These are phyloP conservation scores for Tranzscheliella williamsii DNA, from an alignment of 1,284 basidiomycete species.

Conservation along the genomic window DNA sequence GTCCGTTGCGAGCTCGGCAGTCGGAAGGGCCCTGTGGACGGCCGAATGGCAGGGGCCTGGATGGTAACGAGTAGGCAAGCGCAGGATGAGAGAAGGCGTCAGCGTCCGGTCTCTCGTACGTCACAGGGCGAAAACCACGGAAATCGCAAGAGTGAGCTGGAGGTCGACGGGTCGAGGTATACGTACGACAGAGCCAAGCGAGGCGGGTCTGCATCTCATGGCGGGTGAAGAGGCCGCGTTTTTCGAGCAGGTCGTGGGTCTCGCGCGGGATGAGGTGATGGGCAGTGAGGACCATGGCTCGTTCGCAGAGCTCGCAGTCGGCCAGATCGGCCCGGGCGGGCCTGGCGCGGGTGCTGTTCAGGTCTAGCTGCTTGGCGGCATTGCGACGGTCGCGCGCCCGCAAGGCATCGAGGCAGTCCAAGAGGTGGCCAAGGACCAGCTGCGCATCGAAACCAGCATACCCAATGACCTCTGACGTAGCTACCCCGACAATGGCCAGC, in stretches of 20 bases:
- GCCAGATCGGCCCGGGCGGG: neutral
- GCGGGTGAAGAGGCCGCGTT: slow-evolving; percentile 2
- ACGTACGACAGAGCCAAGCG: slow-evolving; percentile 3
- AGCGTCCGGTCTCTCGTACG: too few relatives aligned
- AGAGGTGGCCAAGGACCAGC: neutral
- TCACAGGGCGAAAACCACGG: neutral
- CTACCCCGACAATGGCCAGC: neutral
- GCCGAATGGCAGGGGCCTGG: slow-evolving; percentile 5
- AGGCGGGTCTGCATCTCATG: slow-evolving; percentile 8
- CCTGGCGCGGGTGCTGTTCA: too few relatives aligned
- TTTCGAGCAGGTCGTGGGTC: slow-evolving; percentile 6
- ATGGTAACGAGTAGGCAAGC: neutral
- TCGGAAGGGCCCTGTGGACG: slow-evolving; percentile 2
- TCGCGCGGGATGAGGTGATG: slow-evolving; percentile 9
- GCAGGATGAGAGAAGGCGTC: too few relatives aligned
- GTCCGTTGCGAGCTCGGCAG: neutral
- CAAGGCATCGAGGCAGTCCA: neutral
- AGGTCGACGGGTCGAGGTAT: neutral
- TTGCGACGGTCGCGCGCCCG: neutral
- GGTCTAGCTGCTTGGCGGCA: too few relatives aligned
- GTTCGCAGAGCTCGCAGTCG: slow-evolving; percentile 9
- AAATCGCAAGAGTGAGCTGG: neutral
- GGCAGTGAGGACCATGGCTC: slow-evolving; percentile 8
- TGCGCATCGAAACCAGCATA: neutral
- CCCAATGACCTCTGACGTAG: neutral